Conservation (phyloP, 2,329 filamentous ascomycete genomes). For the Verticillium albo-atrum region DNA sequence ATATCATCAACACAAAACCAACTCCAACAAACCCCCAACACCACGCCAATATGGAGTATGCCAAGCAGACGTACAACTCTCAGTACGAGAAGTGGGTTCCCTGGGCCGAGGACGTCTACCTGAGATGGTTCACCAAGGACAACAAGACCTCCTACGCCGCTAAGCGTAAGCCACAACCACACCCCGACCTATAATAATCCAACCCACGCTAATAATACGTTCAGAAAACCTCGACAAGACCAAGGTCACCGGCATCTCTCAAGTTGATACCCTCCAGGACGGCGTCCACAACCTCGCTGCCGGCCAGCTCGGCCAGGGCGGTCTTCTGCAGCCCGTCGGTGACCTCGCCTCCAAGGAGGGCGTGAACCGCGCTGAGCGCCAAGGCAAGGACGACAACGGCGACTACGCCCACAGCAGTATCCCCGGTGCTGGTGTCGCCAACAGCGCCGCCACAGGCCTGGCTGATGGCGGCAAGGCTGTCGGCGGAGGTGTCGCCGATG, state of each 20-base stretch:
- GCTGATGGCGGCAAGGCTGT: constrained; percentile 26
- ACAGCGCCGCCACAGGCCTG: constrained; percentile 19
- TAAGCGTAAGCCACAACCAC: constrained; percentile 47
- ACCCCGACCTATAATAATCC: background rate
- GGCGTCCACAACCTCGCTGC: constrained; percentile 58
- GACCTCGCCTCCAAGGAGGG: constrained; percentile 60
- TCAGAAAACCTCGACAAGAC: constrained; percentile 63
- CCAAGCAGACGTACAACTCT: constrained; percentile 60
- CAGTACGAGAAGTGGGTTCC: constrained; percentile 74
- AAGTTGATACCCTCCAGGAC: constrained; percentile 66
- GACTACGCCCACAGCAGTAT: constrained; percentile 31
- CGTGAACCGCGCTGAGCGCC: constrained; percentile 59
- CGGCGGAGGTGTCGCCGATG: constrained; percentile 17
- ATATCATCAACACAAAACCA: background rate
- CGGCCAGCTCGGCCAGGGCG: constrained; percentile 64
- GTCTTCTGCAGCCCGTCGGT: constrained; percentile 59
- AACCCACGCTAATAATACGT: background rate
- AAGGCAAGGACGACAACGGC: constrained; percentile 59
- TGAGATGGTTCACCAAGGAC: constrained; percentile 69
- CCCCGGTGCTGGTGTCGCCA: constrained; percentile 21
- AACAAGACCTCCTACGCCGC: constrained; percentile 71
- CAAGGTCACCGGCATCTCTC: constrained; percentile 63
- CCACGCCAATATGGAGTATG: constrained; percentile 38
- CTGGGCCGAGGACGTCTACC: constrained; percentile 70
- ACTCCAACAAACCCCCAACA: background rate